A percentile compares a stretch with the other conserved stretches of the same genome.
These are phyloP conservation scores for Aspergillus heteromorphus DNA, from an alignment of 495 filamentous ascomycete genomes.

Conservation along the genomic window DNA sequence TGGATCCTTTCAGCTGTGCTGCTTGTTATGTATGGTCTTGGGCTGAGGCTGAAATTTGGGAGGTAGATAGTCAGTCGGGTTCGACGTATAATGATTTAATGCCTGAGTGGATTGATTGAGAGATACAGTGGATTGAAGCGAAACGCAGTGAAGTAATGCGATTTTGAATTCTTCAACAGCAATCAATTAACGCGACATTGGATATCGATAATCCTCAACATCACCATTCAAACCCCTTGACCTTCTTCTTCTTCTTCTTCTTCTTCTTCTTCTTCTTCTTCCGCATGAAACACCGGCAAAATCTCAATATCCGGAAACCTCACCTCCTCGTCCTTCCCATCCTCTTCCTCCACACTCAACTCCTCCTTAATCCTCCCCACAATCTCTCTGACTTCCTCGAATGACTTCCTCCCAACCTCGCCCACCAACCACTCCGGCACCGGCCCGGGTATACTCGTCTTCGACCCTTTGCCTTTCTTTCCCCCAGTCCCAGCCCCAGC, in stretches of 20 bases:
- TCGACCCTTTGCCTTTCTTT: too few relatives aligned
- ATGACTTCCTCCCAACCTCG: constrained; percentile 27
- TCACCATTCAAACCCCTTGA: too few relatives aligned
- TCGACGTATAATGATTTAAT: background rate
- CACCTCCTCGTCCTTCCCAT: constrained; percentile 5
- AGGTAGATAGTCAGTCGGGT: background rate
- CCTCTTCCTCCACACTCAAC: constrained; percentile 11
- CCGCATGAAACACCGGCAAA: constrained; percentile 47
- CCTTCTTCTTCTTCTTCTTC: constrained; percentile 1
- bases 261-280: background rate
- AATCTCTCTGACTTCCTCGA: constrained; percentile 24
- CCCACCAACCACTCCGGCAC: constrained; percentile 31
- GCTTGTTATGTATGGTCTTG: background rate
- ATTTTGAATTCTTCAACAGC: too few relatives aligned
- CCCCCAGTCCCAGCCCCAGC: too few relatives aligned
- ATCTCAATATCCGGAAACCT: constrained; percentile 65
- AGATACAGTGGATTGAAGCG: too few relatives aligned
- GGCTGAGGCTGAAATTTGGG: background rate
- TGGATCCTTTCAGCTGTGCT: background rate
- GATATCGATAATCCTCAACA: background rate
- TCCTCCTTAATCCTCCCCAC: constrained; percentile 10
- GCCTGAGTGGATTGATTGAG: too few relatives aligned
- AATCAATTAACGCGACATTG: background rate
- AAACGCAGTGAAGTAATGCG: too few relatives aligned
- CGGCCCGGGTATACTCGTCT: too few relatives aligned